Percentiles rank a stretch among this genome's conserved stretches.
Evolutionary conservation across 768 basidiomycete genomes (phyloP).

Genomic region (Mrakia frigida): DNA sequence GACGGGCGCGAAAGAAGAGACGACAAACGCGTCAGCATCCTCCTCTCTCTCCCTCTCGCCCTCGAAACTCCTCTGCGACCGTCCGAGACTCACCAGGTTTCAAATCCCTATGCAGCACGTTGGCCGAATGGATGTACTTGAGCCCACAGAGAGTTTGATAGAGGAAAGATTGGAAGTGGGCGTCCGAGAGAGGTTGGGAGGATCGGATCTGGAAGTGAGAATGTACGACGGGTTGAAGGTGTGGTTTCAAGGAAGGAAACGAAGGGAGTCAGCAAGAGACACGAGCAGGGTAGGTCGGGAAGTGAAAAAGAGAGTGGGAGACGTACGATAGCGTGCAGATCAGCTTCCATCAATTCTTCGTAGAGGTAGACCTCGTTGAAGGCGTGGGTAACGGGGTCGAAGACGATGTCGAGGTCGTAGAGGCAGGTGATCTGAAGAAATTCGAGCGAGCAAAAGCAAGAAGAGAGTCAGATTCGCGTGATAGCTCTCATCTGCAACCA

Average conservation of each 20-base stretch:
- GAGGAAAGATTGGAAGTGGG: constrained; percentile 68
- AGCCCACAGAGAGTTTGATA: constrained; percentile 98
- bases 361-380: constrained; percentile 88
- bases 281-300: no score
- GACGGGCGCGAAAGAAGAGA: background rate
- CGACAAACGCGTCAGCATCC: background rate
- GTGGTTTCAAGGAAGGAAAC: no score
- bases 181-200: constrained; percentile 49
- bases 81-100: constrained; percentile 57
- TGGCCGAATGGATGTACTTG: constrained; percentile 96
- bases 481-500: no score
- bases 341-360: constrained; percentile 99
- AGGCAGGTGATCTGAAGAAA: constrained; percentile 91
- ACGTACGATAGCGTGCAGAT: constrained; percentile 92
- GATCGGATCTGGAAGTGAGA: constrained; percentile 45
- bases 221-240: no score
- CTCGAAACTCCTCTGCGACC: background rate
- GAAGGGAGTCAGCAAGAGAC: background rate
- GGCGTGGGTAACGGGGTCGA: constrained; percentile 61
- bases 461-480: background rate
- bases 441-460: no score
- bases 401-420: constrained; percentile 98
- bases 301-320: background rate
- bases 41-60: background rate
- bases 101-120: constrained; percentile 92